Conservation (phyloP, 2,329 filamentous ascomycete species). For the Ustulina deusta region DNA sequence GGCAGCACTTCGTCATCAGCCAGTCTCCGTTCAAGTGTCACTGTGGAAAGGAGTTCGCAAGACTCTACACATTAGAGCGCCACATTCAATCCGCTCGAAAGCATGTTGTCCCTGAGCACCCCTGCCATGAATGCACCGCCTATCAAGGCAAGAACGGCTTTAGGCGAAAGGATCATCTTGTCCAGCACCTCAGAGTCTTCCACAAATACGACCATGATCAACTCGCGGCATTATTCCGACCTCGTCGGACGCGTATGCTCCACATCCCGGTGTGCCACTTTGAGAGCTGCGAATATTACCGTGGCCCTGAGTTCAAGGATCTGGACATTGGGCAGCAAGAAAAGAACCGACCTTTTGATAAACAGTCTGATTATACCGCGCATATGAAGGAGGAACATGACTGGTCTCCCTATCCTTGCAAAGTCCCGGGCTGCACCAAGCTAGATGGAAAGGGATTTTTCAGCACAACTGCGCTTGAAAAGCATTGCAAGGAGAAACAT, state of each 20-base stretch:
- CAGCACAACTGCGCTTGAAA: not conserved
- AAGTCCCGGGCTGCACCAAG: slow-evolving; percentile 27
- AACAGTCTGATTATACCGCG: slow-evolving; percentile 30
- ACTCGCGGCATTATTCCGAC: slow-evolving; percentile 14
- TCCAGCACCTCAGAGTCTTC: slow-evolving; percentile 26
- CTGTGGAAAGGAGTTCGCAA: slow-evolving; percentile 23
- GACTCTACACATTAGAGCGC: slow-evolving; percentile 17
- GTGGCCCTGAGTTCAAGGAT: slow-evolving; percentile 11
- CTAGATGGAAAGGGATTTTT: slow-evolving; percentile 30
- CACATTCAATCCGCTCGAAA: slow-evolving; percentile 13
- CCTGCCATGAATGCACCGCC: slow-evolving; percentile 27
- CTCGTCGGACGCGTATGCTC: not conserved
- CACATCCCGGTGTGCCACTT: slow-evolving; percentile 25
- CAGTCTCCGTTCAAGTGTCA: slow-evolving; percentile 21
- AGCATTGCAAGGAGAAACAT: slow-evolving; percentile 31
- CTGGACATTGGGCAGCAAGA: not conserved
- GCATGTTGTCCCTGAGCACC: not conserved
- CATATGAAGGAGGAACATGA: slow-evolving; percentile 38
- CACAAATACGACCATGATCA: slow-evolving; percentile 16
- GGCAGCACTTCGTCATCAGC: slow-evolving; percentile 11
- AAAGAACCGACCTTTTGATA: slow-evolving; percentile 30
- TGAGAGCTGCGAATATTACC: slow-evolving; percentile 30
- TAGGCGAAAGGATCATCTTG: slow-evolving; percentile 34
- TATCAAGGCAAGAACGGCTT: slow-evolving; percentile 32
- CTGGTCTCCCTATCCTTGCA: slow-evolving; percentile 37